Percentiles rank a stretch among this genome's conserved stretches.
Conservation (phyloP, 371 early-diverging fungal genomes). For the Syncephalis fuscata region DNA sequence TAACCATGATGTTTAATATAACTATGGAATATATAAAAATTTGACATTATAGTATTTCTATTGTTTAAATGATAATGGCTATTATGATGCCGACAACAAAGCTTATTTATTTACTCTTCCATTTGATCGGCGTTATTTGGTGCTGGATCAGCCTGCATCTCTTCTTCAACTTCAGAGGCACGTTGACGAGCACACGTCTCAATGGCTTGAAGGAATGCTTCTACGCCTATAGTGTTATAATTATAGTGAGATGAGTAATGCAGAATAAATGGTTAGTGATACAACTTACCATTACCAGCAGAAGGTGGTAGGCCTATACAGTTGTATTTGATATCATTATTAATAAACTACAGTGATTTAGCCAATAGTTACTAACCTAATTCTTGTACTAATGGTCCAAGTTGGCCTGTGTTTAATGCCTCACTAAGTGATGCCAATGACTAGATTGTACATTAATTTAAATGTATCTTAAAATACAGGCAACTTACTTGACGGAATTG, state of each 20-base stretch:
- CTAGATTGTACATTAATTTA: conserved; percentile 7
- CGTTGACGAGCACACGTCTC: conserved; percentile 31
- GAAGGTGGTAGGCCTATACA: conserved; percentile 19
- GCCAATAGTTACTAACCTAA: conserved; percentile 16
- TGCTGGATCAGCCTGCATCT: too few species aligned
- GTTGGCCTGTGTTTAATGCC: conserved; percentile 48
- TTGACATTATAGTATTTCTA: too few species aligned
- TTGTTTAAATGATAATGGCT: too few species aligned
- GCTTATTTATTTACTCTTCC: too few species aligned
- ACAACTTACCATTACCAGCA: conserved; percentile 25
- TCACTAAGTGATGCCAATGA: conserved; percentile 38
- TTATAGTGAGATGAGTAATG: not conserved
- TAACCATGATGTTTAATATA: too few species aligned
- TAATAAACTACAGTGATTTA: not conserved
- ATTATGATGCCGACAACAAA: too few species aligned
- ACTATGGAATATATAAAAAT: too few species aligned
- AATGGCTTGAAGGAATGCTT: conserved; percentile 43
- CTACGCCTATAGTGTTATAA: conserved; percentile 27
- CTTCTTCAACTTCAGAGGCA: too few species aligned
- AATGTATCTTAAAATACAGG: not conserved
- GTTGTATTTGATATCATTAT: too few species aligned
- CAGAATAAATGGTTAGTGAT: not conserved
- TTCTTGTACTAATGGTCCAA: conserved; percentile 41
- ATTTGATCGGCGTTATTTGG: too few species aligned
- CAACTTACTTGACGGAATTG: conserved; percentile 31